Base-by-base conservation (phyloP, 345 rosid species). In the Lepidium aucheri region DNA sequence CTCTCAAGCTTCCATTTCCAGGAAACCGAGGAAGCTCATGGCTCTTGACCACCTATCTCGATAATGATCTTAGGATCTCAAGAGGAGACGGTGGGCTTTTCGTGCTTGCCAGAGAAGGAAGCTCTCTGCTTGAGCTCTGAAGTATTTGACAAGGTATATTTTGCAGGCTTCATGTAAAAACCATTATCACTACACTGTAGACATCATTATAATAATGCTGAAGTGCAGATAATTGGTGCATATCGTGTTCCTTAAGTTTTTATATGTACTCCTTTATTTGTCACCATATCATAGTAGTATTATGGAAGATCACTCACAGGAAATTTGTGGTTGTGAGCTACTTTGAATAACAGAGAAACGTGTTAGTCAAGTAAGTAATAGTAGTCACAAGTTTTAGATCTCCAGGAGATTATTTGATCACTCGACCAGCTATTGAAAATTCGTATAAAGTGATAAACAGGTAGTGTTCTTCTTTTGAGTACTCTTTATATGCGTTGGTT, bases 1-100 rank as follows among this genome's bases (percentile, higher is more conserved):
- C 95, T 4, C 78, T 93, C 30, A 93, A 77, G 82, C 55, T 93
- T 65, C 96, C 98, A 9, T 81, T 93, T 76, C 92, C 97, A 0
- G 97, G 95, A 5, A 63, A 80, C 41, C 81, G 81, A 22, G 64
- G 84, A 60, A 76, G 67, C 51, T 90, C 98, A 1, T 93, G 98
- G 97, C 94, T 93, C 74, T 79, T 93, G 45, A 84, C 76, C 52
- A 86, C 98, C 7, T 93, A 88, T 72, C 97, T 93, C 9, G 98
- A 93, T 50, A 76, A 83, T 40, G 97, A 93, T 79, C 63, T 93
- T 61, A 83, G 89, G 69, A 93, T 93, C 67, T 90, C 97, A 17
- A 86, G 96, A 70, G 98, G 98, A 10, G 98, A 93, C 8, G 97
- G 98, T 26, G 98, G 98, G 45, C 89, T 93, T 39, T 93, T 93